Percentiles rank a stretch among this genome's conserved stretches.
These are phyloP conservation scores for Moricandia moricandioides DNA, from an alignment of 345 rosid species.

Conservation along the genomic window DNA sequence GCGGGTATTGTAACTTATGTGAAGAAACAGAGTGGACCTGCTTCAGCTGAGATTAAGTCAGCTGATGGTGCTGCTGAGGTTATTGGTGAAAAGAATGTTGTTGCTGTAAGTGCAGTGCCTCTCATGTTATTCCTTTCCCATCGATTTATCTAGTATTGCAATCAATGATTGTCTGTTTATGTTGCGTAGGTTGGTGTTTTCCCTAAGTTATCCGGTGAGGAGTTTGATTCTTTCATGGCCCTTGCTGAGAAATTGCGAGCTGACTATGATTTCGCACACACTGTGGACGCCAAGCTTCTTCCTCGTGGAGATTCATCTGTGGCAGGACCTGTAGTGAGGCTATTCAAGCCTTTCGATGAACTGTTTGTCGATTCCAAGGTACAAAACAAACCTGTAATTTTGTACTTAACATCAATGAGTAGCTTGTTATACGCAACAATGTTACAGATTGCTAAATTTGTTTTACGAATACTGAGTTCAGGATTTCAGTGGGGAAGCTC, in stretches of 20 bases:
- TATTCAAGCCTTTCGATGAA: conserved; percentile 97
- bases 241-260: conserved; percentile 81
- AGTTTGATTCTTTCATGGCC: conserved; percentile 68
- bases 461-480: conserved; percentile 34
- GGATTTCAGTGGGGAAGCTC: conserved; percentile 71
- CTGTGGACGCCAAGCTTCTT: conserved; percentile 80
- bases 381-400: not conserved
- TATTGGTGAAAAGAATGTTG: conserved; percentile 62
- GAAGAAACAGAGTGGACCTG: conserved; percentile 92
- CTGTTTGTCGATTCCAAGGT: conserved; percentile 80
- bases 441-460: not conserved
- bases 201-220: conserved; percentile 80
- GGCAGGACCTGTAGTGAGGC: conserved; percentile 77
- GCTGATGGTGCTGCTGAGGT: conserved; percentile 57
- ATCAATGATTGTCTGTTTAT: not conserved
- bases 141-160: not conserved
- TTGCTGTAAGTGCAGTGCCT: conserved; percentile 54
- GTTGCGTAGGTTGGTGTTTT: too few species aligned
- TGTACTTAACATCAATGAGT: not conserved
- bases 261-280: conserved; percentile 85
- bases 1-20: conserved; percentile 78
- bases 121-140: not conserved
- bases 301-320: conserved; percentile 85
- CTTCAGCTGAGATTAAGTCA: conserved; percentile 77
- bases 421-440: not conserved